Evolutionary conservation across 441 rosid genomes (phyloP), one percentile per base, ranked within the genome.

Genomic region (Arabidopsis hybrid): DNA sequence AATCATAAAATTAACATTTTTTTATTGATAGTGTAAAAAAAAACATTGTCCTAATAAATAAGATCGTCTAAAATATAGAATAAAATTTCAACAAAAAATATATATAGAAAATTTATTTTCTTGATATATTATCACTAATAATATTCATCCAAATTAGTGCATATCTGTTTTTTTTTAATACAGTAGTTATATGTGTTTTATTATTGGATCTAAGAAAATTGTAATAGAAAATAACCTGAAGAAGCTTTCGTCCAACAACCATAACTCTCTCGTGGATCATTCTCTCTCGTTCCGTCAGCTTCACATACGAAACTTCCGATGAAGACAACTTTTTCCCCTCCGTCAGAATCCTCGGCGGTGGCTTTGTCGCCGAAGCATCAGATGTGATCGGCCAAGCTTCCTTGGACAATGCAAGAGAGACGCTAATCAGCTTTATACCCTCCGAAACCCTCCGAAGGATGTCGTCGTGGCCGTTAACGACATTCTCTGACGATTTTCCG

Each of bases 341-440:
- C 51, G 51, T 14, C 51, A 46, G 51, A 46, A 46, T 46, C 51
- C 51, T 46, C 3, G 51, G 51, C 18, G 9, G 21, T 2, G 51
- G 51, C 18, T 46, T 46, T n/a, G 51, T 14, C 21, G 9, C 1
- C 51, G 18, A 8, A 46, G 18, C 9, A 46, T 46, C 51, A n/a
- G 21, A 6, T 46, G 18, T 2, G 7, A 46, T 14, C 51, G 51
- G 51, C 51, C 51, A 46, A 14, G 51, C 51, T 4, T 78, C 67
- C 21, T 57, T 74, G 21, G 85, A 83, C 46, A 87, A 78, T 0
- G 83, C 88, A 42, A 89, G 89, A 58, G 91, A 79, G 21, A 87
- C 57, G 3, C 91, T 84, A 49, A 76, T 70, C 31, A 77, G 71
- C 62, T 80, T 84, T 1, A 81, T 82, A 61, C 83, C 88, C 7